These are phyloP conservation scores for Monocercomonoides exilis DNA, from an alignment of 78 protist species.

Conservation along the genomic window DNA sequence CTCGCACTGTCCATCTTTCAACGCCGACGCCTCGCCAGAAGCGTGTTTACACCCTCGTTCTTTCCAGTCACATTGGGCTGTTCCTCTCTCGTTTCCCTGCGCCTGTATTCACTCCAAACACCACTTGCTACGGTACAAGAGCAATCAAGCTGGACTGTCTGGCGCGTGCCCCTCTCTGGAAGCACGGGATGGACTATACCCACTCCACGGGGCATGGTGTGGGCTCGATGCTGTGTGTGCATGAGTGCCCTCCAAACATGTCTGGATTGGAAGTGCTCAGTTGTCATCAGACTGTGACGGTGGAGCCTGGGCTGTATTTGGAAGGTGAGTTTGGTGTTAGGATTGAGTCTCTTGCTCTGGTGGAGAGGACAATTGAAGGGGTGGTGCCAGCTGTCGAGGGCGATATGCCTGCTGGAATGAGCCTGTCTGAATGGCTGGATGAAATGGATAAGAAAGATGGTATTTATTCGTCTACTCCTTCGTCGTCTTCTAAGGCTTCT, in stretches of 20 bases:
- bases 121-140: neutral
- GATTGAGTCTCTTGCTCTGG: neutral
- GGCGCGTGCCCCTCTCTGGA: neutral
- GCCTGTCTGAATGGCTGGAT: too few relatives aligned
- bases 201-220: conserved; percentile 23
- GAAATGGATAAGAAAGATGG: too few relatives aligned
- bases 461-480: too few relatives aligned
- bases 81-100: neutral
- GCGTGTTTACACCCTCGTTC: neutral
- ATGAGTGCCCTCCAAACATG: neutral
- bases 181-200: neutral
- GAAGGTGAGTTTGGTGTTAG: neutral
- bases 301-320: conserved; percentile 23
- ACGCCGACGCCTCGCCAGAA: neutral
- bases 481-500: too few relatives aligned
- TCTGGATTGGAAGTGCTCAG: neutral
- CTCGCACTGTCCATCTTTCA: neutral
- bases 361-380: too few relatives aligned
- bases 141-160: neutral
- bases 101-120: neutral
- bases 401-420: too few relatives aligned
- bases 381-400: too few relatives aligned
- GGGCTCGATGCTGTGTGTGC: neutral
- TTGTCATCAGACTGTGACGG: neutral
- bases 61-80: neutral